Percentiles rank a stretch among this genome's conserved stretches.
Conservation (phyloP, 2,329 filamentous ascomycete species). For the Diaporthe citrichinensis region DNA sequence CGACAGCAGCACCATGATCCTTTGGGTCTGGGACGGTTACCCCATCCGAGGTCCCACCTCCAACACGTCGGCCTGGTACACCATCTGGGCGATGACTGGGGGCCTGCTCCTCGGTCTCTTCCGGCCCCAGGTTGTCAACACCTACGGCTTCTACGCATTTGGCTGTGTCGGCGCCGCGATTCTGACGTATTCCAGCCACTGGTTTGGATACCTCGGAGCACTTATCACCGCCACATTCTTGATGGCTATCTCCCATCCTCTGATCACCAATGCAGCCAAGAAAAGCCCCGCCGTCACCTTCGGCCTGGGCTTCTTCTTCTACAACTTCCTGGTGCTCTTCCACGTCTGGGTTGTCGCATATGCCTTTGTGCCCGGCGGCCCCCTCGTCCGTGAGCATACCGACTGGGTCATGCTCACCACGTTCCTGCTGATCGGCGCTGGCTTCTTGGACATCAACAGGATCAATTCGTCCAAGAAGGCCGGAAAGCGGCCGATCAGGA, state of each 20-base stretch:
- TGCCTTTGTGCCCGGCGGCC: conserved; percentile 95
- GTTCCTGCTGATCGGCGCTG: conserved; percentile 87
- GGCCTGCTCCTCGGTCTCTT: conserved; percentile 85
- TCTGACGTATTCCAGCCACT: conserved; percentile 83
- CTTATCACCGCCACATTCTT: conserved; percentile 83
- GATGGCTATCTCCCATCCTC: conserved; percentile 81
- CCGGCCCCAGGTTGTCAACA: conserved; percentile 77
- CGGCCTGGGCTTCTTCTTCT: conserved; percentile 89
- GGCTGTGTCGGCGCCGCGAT: conserved; percentile 85
- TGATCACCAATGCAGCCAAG: conserved; percentile 83
- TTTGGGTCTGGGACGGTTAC: conserved; percentile 98
- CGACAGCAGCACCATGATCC: conserved; percentile 98
- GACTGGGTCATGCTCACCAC: conserved; percentile 94
- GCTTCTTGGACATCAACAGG: conserved; percentile 80
- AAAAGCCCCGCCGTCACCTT: conserved; percentile 86
- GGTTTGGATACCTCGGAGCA: conserved; percentile 91
- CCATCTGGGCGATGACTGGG: conserved; percentile 86
- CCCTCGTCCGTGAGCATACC: conserved; percentile 91
- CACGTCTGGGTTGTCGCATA: conserved; percentile 99
- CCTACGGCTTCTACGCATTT: conserved; percentile 84
- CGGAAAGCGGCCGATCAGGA: conserved; percentile 50
- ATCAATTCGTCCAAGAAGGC: conserved; percentile 60
- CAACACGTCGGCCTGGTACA: conserved; percentile 90
- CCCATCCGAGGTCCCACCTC: conserved; percentile 90
- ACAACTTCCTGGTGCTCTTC: conserved; percentile 96